A percentile compares a stretch with the other conserved stretches of the same genome.
phyloP scores from a whole-genome alignment of 2,329 filamentous ascomycete genomes.

The Epichloe festucae region DNA sequence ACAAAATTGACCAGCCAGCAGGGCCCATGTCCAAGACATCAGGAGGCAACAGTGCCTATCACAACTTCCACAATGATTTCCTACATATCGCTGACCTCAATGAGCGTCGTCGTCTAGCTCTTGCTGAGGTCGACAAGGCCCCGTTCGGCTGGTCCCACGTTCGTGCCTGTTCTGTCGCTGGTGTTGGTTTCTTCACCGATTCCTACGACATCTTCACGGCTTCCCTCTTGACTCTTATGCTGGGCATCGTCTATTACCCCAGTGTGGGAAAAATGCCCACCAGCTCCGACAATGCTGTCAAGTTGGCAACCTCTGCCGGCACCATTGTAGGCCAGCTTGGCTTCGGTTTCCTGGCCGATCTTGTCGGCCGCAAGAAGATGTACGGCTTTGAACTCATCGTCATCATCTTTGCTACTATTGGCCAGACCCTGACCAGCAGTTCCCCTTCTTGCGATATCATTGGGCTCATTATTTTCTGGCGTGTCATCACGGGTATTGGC shows the following conservation, averaged over 20 bases:
- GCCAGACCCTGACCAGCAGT: conserved; percentile 51
- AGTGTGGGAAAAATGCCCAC: conserved; percentile 46
- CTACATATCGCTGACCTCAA: conserved; percentile 54
- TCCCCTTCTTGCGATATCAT: conserved; percentile 51
- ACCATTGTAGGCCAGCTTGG: conserved; percentile 72
- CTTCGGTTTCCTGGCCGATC: conserved; percentile 68
- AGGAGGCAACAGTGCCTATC: conserved; percentile 58
- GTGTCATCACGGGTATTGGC: conserved; percentile 51
- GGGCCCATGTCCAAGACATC: conserved; percentile 31
- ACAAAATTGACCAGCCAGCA: conserved; percentile 3
- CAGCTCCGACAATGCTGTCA: conserved; percentile 66
- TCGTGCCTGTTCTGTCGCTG: conserved; percentile 62
- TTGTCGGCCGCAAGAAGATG: conserved; percentile 58
- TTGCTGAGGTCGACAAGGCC: conserved; percentile 71
- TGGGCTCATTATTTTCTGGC: conserved; percentile 66
- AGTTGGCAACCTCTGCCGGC: conserved; percentile 70
- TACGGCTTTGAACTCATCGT: conserved; percentile 69
- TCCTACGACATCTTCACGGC: conserved; percentile 75
- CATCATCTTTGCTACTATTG: conserved; percentile 67
- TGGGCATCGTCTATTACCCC: conserved; percentile 66
- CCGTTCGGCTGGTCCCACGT: conserved; percentile 79
- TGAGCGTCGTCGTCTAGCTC: conserved; percentile 64
- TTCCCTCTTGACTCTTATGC: conserved; percentile 59
- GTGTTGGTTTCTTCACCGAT: conserved; percentile 82
- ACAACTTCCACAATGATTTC: conserved; percentile 69